Conservation (phyloP, 139 green algal genomes). For the Nannochloris sp. region DNA sequence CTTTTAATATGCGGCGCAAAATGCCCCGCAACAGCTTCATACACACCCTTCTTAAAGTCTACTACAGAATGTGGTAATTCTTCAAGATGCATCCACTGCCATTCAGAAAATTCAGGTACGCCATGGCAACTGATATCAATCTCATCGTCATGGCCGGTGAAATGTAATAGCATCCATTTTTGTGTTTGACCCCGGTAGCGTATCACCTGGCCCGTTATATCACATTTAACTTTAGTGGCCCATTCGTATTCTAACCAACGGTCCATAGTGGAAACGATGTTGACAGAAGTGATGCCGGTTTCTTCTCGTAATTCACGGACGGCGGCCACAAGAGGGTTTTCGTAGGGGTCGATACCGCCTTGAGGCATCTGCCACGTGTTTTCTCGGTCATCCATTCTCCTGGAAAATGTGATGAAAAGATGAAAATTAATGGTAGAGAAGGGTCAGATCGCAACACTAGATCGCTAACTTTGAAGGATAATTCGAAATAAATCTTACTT, state of each 20-base stretch:
- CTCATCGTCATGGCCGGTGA: conserved; percentile 32
- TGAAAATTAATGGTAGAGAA: not conserved
- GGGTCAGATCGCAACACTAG: not conserved
- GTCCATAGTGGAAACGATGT: conserved; percentile 27
- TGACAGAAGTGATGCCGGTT: conserved; percentile 32
- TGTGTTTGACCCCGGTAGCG: conserved; percentile 42
- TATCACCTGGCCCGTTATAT: not conserved
- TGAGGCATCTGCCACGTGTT: conserved; percentile 52
- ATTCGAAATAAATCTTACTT: conserved; percentile 1
- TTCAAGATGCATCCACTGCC: conserved; percentile 26
- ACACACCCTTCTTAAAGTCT: conserved; percentile 35
- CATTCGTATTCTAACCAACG: conserved; percentile 39
- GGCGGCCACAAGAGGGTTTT: conserved; percentile 33
- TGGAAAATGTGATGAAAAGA: too few relatives aligned
- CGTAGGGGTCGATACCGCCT: conserved; percentile 36
- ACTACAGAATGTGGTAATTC: conserved; percentile 28
- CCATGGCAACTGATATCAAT: conserved; percentile 28
- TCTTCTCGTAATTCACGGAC: conserved; percentile 40
- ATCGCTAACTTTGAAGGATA: not conserved
- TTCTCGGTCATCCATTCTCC: conserved; percentile 29
- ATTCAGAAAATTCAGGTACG: conserved; percentile 42
- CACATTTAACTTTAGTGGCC: conserved; percentile 21
- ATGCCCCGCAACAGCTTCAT: conserved; percentile 13
- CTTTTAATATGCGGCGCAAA: conserved; percentile 24
- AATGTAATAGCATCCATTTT: conserved; percentile 42